A percentile compares a stretch with the other conserved stretches of the same genome.
phyloP scores from a whole-genome alignment of 2,329 filamentous ascomycete genomes.

The Madurella mycetomatis region DNA sequence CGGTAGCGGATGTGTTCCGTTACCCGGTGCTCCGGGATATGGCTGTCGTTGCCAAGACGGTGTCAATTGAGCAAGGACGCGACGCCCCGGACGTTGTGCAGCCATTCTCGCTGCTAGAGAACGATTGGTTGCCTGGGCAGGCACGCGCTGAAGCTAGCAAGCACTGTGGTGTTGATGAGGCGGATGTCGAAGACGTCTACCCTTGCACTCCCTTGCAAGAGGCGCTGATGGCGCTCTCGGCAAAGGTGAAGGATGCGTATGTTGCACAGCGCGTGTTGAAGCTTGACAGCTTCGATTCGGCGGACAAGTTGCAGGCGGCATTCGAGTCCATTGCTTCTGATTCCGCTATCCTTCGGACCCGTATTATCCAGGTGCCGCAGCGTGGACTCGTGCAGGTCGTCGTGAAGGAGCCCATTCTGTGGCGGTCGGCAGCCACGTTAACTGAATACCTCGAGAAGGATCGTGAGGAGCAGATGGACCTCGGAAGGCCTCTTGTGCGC shows the following conservation, averaged over 20 bases:
- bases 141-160: conserved; percentile 37
- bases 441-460: conserved; percentile 38
- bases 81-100: conserved; percentile 17
- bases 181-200: conserved; percentile 46
- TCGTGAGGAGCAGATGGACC: conserved; percentile 38
- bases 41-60: conserved; percentile 34
- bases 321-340: conserved; percentile 41
- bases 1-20: conserved; percentile 44
- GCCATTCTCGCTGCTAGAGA: conserved; percentile 39
- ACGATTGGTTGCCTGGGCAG: conserved; percentile 32
- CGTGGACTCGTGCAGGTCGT: conserved; percentile 46
- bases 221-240: conserved; percentile 49
- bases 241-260: conserved; percentile 48
- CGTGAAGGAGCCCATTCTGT: conserved; percentile 37
- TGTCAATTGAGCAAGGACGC: conserved; percentile 3
- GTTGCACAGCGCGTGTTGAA: conserved; percentile 47
- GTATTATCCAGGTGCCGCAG: conserved; percentile 42
- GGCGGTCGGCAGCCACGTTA: conserved; percentile 33
- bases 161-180: conserved; percentile 34
- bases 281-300: conserved; percentile 35
- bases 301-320: conserved; percentile 38
- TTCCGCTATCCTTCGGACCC: conserved; percentile 42
- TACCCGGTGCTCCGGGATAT: conserved; percentile 41
- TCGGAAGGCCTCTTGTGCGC: conserved; percentile 43
- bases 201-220: conserved; percentile 53